These are phyloP conservation scores for Vigna reflexopilosa DNA, from an alignment of 306 rosid species.

Conservation along the genomic window DNA sequence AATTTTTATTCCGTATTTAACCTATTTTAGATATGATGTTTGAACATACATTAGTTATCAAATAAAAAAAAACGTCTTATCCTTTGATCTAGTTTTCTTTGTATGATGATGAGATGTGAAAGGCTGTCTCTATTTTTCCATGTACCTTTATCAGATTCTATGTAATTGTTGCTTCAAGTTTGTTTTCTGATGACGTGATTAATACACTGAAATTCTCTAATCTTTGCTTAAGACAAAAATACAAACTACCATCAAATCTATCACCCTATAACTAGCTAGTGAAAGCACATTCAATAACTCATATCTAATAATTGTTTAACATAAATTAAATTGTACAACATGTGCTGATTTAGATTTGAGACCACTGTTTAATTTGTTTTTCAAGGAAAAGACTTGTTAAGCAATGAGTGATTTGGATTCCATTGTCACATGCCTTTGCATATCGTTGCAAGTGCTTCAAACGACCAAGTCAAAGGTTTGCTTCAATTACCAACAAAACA, in stretches of 20 bases:
- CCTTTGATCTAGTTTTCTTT: conserved; percentile 5
- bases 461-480: conserved; percentile 30
- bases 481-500: conserved; percentile 42
- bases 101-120: neutral
- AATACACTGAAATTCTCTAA: conserved; percentile 4
- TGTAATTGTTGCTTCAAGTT: neutral
- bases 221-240: neutral
- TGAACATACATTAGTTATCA: no score
- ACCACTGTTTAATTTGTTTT: conserved; percentile 4
- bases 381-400: neutral
- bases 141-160: no score
- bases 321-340: neutral
- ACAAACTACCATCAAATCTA: conserved; percentile 1
- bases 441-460: conserved; percentile 46
- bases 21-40: no score
- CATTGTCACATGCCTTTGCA: conserved; percentile 43
- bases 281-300: conserved; percentile 14
- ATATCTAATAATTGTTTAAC: neutral
- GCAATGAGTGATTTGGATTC: conserved; percentile 34
- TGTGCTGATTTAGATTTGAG: conserved; percentile 10
- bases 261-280: neutral
- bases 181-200: neutral
- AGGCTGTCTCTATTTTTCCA: neutral
- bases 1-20: no score
- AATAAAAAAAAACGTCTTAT: neutral